Evolutionary conservation across 75 land plant species (phyloP).

Genomic region (Isoetes taiwanensis): DNA sequence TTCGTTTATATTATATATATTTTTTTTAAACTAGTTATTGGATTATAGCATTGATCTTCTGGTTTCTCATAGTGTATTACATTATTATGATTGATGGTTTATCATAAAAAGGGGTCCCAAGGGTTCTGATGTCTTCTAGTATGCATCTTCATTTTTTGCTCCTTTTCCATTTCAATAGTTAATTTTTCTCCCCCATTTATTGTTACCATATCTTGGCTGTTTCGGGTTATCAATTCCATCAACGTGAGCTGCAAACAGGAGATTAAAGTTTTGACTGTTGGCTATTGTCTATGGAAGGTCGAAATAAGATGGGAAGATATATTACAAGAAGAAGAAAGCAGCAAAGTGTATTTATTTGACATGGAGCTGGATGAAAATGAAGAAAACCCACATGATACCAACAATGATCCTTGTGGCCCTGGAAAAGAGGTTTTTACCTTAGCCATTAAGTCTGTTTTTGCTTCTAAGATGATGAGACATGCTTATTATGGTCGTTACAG

Average conservation of each 20-base stretch:
- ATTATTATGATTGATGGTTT: background rate
- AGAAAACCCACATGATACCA: slow-evolving; percentile 16
- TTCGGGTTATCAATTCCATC: too few relatives aligned
- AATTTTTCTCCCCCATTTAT: too few relatives aligned
- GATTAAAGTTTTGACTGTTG: too few relatives aligned
- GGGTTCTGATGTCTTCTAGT: background rate
- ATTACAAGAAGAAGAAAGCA: slow-evolving; percentile 43
- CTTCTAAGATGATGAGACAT: background rate
- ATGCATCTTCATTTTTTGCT: too few relatives aligned
- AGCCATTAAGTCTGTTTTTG: too few relatives aligned
- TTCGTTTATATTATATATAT: background rate
- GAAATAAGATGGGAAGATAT: slow-evolving; percentile 75
- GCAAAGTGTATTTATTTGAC: slow-evolving; percentile 63
- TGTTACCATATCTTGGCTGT: too few relatives aligned
- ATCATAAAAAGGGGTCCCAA: background rate
- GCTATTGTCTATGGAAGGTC: slow-evolving; percentile 43
- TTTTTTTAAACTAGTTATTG: background rate
- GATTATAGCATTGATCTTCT: background rate
- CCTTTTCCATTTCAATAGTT: too few relatives aligned
- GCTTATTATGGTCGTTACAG: background rate
- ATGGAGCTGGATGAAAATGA: slow-evolving; percentile 66
- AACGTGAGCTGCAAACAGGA: too few relatives aligned
- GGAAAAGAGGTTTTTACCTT: slow-evolving; percentile 30
- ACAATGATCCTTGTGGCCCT: slow-evolving; percentile 17
- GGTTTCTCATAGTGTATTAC: background rate